Evolutionary conservation across 768 basidiomycete species (phyloP), one percentile per base, ranked within the genome.

Genomic region (Amanita pallidorosea): DNA sequence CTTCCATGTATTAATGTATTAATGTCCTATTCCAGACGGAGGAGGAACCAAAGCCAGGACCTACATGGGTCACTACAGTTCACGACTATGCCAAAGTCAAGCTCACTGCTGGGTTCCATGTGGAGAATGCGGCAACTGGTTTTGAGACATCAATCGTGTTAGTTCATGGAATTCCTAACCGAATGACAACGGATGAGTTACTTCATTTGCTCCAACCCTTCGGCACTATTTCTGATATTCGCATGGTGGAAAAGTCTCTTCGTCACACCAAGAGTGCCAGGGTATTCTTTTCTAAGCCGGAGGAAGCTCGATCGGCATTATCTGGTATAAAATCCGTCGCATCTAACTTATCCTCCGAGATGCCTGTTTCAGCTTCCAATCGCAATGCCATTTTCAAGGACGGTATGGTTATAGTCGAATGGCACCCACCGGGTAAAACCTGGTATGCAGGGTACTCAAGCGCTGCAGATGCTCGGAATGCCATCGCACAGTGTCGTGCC

Each of bases 131-230:
- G 5, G 62, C 63, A 6, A 88, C 86, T 1, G 81, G 81, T 1
- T 83, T 88, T 37, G 87, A 91, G 57, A 81, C 81, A 0, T 75
- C 73, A 5, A 79, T 77, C 68, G 58, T 88, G 7, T 66, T 72
- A 34, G 54, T 90, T 2, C 67, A 68, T 4, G 76, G 81, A 20
- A 58, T 89, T 3, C 75, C 77, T 0, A 35, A 54, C 0, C 53
- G 54, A 0, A 66, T 73, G 12, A 62, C 65, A 2, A 55, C 65
- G 0, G 57, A 53, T 0, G 63, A 65, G 0, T 52, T 89, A 7
- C 54, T 54, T 3, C 36, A 57, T 2, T 47, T 80, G 0, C 65
- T 85, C 15, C 43, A 57, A 0, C 63, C 63, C 0, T 83, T 76
- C 54, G 82, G 82, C 1, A 59, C 68, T 15, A 67, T 81, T 5